Evolutionary conservation across 192 early-diverging fungal species (phyloP).

Genomic region (Phlyctochytrium bullatum): DNA sequence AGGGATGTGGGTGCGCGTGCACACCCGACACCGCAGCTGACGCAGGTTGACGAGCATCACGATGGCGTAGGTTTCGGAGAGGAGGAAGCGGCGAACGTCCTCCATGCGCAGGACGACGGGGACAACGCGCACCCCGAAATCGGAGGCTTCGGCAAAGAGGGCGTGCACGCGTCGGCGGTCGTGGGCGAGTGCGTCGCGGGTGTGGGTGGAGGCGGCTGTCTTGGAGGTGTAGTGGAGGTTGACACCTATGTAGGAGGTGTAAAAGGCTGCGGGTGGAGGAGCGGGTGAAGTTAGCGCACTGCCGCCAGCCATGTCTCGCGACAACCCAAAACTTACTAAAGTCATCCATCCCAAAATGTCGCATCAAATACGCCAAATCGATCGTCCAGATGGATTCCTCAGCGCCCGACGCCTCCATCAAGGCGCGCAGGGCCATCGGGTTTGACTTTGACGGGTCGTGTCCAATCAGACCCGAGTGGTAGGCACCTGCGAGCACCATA

Average conservation of each 20-base stretch:
- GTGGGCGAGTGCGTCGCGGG: conserved; percentile 59
- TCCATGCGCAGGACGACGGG: conserved; percentile 72
- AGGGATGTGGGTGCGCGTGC: no score
- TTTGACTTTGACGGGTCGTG: conserved; percentile 38
- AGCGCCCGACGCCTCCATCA: conserved; percentile 29
- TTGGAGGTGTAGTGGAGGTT: conserved; percentile 68
- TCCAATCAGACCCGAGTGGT: neutral
- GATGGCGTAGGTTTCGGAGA: conserved; percentile 69
- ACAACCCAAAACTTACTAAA: conserved; percentile 77
- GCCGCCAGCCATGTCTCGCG: no score
- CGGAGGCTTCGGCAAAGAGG: conserved; percentile 73
- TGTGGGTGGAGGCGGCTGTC: conserved; percentile 65
- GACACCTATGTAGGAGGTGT: conserved; percentile 82
- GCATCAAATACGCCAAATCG: conserved; percentile 78
- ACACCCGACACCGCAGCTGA: neutral
- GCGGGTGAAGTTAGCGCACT: no score
- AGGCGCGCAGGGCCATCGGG: conserved; percentile 48
- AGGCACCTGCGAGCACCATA: conserved; percentile 57
- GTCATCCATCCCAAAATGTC: conserved; percentile 67
- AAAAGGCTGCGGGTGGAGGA: conserved; percentile 61
- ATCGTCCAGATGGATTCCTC: conserved; percentile 79
- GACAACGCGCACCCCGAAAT: conserved; percentile 69
- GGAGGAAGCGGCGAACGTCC: conserved; percentile 82
- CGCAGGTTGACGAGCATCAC: conserved; percentile 80
- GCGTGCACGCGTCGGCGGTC: conserved; percentile 74